phyloP scores from a whole-genome alignment of 2,329 filamentous ascomycete species.

The Aspergillus transmontanensis region DNA sequence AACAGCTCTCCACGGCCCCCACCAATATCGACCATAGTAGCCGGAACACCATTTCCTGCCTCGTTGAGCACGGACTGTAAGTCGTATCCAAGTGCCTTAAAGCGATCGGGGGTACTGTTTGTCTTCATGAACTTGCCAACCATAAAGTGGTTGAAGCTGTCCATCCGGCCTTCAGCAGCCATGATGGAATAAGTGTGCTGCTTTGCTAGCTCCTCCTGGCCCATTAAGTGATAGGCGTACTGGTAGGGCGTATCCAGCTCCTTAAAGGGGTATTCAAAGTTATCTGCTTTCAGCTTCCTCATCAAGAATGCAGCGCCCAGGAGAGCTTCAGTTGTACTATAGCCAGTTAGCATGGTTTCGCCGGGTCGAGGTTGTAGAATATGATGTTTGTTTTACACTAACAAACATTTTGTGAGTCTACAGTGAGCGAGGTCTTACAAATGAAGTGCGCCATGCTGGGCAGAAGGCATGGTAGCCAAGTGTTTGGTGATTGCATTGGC shows the following conservation, averaged over 20 bases:
- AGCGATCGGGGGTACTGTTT: slow-evolving; percentile 35
- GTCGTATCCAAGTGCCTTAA: slow-evolving; percentile 35
- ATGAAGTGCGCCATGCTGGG: slow-evolving; percentile 41
- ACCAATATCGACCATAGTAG: slow-evolving; percentile 41
- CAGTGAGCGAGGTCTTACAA: slow-evolving; percentile 28
- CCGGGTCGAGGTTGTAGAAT: not conserved
- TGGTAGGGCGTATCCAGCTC: slow-evolving; percentile 38
- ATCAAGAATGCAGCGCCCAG: slow-evolving; percentile 40
- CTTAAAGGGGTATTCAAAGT: slow-evolving; percentile 39
- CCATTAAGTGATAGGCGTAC: slow-evolving; percentile 37
- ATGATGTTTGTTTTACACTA: not conserved
- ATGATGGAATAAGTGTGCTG: slow-evolving; percentile 43
- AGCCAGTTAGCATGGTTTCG: not conserved
- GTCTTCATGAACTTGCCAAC: slow-evolving; percentile 40
- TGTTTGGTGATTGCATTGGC: slow-evolving; percentile 39
- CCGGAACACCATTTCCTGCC: slow-evolving; percentile 9
- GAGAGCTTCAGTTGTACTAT: slow-evolving; percentile 38
- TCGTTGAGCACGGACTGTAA: slow-evolving; percentile 27
- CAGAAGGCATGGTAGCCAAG: slow-evolving; percentile 36
- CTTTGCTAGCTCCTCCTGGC: slow-evolving; percentile 28
- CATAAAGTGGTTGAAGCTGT: slow-evolving; percentile 45
- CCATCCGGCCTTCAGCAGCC: slow-evolving; percentile 39
- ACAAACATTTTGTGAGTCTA: no score
- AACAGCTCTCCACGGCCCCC: slow-evolving; percentile 41
- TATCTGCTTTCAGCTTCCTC: slow-evolving; percentile 35